phyloP scores from a whole-genome alignment of 345 rosid species.

The Pistacia integerrima region DNA sequence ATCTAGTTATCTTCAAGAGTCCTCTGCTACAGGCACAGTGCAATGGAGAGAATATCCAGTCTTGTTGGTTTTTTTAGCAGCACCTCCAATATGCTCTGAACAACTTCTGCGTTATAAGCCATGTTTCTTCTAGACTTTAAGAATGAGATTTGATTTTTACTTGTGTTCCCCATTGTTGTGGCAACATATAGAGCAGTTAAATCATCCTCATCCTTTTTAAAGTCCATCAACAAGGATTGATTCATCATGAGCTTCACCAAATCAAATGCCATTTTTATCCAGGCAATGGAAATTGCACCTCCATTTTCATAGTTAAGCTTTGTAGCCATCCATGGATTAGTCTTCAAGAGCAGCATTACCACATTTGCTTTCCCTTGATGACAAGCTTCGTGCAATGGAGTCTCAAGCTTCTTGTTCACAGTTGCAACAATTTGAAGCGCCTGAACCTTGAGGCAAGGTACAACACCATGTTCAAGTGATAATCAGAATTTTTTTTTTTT shows the following conservation, averaged over 20 bases:
- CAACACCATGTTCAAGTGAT: neutral
- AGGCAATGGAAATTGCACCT: conserved; percentile 17
- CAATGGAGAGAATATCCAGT: conserved; percentile 13
- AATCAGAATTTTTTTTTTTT: too few relatives aligned
- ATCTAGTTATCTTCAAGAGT: conserved; percentile 14
- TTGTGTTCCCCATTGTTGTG: neutral
- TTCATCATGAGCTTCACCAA: conserved; percentile 15
- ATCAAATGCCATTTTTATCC: neutral
- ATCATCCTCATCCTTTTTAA: conserved; percentile 12
- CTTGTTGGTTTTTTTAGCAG: conserved; percentile 7
- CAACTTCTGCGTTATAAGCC: conserved; percentile 20
- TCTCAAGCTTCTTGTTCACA: conserved; percentile 19
- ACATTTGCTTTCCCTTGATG: conserved; percentile 7
- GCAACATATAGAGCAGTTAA: conserved; percentile 4
- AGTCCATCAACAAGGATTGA: conserved; percentile 12
- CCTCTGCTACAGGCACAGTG: conserved; percentile 26
- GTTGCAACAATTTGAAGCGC: neutral
- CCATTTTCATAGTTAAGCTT: conserved; percentile 8
- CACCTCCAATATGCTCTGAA: neutral
- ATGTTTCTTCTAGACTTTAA: too few relatives aligned
- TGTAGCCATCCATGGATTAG: conserved; percentile 11
- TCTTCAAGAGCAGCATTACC: conserved; percentile 12
- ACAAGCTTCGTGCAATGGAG: conserved; percentile 26
- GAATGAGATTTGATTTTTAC: neutral
- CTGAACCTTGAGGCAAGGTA: conserved; percentile 22